Conservation (phyloP, 2,329 filamentous ascomycete species). For the Tolypocladium endophyticum region DNA sequence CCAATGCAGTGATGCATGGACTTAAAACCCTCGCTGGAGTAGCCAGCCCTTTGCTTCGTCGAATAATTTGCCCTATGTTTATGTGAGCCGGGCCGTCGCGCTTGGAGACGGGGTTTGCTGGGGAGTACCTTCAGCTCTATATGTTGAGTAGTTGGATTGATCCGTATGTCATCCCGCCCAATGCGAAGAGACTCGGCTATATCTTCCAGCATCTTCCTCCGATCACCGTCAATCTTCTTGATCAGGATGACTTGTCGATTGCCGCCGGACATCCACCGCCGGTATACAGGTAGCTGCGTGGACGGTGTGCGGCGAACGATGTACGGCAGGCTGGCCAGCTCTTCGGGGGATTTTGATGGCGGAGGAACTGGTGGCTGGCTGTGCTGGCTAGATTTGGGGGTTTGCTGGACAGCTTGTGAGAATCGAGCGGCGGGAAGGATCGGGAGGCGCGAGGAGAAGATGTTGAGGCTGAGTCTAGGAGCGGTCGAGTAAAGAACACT, state of each 20-base stretch:
- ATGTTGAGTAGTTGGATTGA: slow-evolving; percentile 57
- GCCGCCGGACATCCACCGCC: slow-evolving; percentile 61
- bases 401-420: slow-evolving; percentile 10
- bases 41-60: slow-evolving; percentile 20
- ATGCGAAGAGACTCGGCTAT: slow-evolving; percentile 50
- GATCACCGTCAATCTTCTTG: slow-evolving; percentile 70
- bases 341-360: slow-evolving; percentile 17
- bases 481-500: slow-evolving; percentile 5
- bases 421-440: slow-evolving; percentile 7
- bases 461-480: slow-evolving; percentile 3
- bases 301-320: slow-evolving; percentile 61
- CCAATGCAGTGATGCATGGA: background rate
- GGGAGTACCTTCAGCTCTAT: slow-evolving; percentile 59
- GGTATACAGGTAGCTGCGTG: slow-evolving; percentile 68
- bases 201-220: slow-evolving; percentile 51
- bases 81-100: slow-evolving; percentile 5
- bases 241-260: slow-evolving; percentile 65
- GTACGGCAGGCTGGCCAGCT: slow-evolving; percentile 40
- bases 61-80: slow-evolving; percentile 21
- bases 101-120: background rate
- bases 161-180: slow-evolving; percentile 37
- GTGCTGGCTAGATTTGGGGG: slow-evolving; percentile 10
- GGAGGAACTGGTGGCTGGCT: slow-evolving; percentile 16
- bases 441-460: slow-evolving; percentile 7
- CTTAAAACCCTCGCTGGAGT: slow-evolving; percentile 23